Evolutionary conservation across 1,284 basidiomycete species (phyloP).

Genomic region (Xerocomus nothofagi): DNA sequence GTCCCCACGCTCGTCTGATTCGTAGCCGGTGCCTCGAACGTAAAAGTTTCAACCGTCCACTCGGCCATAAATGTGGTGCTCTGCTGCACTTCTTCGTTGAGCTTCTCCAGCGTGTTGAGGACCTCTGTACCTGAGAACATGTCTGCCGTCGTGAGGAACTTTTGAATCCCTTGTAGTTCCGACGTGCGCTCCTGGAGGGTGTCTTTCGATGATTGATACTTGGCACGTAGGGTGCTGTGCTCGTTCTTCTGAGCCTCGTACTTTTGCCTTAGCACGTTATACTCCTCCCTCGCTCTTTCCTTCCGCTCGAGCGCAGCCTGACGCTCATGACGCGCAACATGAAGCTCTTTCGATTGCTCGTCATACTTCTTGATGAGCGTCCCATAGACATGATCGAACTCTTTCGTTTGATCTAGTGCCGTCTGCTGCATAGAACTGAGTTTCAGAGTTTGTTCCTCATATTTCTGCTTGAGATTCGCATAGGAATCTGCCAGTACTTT

Average conservation of each 20-base stretch:
- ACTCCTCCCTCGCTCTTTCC: conserved; percentile 1
- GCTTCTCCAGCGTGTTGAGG: conserved; percentile 17
- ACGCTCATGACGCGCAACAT: not conserved
- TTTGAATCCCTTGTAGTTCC: conserved; percentile 22
- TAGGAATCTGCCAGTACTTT: not conserved
- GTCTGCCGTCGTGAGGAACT: conserved; percentile 18
- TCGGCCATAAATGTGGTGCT: conserved; percentile 14
- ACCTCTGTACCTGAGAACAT: conserved; percentile 20
- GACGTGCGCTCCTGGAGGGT: conserved; percentile 19
- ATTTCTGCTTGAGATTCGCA: conserved; percentile 1
- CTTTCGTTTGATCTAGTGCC: conserved; percentile 1
- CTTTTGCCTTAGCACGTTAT: conserved; percentile 2
- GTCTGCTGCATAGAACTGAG: conserved; percentile 6
- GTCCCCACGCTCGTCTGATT: not conserved
- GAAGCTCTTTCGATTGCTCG: conserved; percentile 12
- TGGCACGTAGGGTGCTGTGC: conserved; percentile 8
- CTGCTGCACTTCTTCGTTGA: conserved; percentile 24
- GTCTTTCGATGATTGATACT: conserved; percentile 11
- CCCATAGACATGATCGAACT: not conserved
- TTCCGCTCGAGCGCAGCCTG: conserved; percentile 6
- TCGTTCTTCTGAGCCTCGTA: conserved; percentile 11
- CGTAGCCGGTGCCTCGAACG: not conserved
- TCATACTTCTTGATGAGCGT: conserved; percentile 10
- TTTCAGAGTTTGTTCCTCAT: conserved; percentile 11
- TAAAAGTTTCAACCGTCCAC: conserved; percentile 13